A percentile compares a stretch with the other conserved stretches of the same genome.
These are phyloP conservation scores for Amanita jacksonii DNA, from an alignment of 768 basidiomycete species.

Conservation along the genomic window DNA sequence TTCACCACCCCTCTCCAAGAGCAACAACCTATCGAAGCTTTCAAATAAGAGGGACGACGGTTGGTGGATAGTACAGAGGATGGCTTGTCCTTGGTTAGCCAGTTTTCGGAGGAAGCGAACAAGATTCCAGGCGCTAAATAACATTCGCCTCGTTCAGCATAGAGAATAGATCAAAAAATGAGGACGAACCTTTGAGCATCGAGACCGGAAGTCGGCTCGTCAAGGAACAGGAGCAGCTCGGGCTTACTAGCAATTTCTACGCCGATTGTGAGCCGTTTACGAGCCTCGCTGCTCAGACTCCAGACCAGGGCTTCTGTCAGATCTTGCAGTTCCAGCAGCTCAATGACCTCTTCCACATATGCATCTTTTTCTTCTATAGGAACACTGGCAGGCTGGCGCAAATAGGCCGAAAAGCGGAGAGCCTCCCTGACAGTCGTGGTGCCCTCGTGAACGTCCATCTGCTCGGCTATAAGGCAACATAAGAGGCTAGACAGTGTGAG, in stretches of 20 bases:
- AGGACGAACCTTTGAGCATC: constrained; percentile 31
- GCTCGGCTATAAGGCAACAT: constrained; percentile 44
- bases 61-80: constrained; percentile 87
- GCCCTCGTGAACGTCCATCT: constrained; percentile 80
- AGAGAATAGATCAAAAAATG: constrained; percentile 5
- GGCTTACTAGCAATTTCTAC: constrained; percentile 89
- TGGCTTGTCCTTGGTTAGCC: constrained; percentile 79
- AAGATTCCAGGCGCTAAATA: constrained; percentile 70
- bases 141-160: constrained; percentile 35
- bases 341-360: constrained; percentile 78
- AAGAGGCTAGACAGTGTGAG: constrained; percentile 13
- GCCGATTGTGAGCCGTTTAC: constrained; percentile 85
- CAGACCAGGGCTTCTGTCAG: constrained; percentile 76
- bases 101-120: constrained; percentile 77
- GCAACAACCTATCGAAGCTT: constrained; percentile 66
- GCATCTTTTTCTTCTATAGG: constrained; percentile 64
- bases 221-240: constrained; percentile 63
- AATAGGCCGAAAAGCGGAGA: constrained; percentile 75
- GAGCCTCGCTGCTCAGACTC: constrained; percentile 55
- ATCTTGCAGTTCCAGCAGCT: constrained; percentile 77
- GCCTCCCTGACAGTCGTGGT: constrained; percentile 81
- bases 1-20: constrained; percentile 71
- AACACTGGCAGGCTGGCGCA: constrained; percentile 65
- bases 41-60: constrained; percentile 83
- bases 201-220: constrained; percentile 36